phyloP scores from a whole-genome alignment of 306 rosid genomes.

The Sicyos baderoa region DNA sequence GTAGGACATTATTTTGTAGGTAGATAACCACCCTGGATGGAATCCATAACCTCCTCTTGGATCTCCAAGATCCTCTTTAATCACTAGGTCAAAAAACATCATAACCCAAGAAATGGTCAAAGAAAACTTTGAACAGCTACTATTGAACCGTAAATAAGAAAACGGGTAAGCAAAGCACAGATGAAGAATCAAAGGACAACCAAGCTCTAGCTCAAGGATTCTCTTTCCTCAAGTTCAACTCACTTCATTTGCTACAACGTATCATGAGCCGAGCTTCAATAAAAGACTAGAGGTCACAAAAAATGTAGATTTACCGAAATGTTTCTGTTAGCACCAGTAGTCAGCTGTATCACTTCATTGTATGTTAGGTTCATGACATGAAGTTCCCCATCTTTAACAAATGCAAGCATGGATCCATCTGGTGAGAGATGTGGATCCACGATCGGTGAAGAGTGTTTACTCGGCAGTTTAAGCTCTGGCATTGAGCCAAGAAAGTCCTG shows the following conservation, averaged over 20 bases:
- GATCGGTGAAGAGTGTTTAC: constrained; percentile 53
- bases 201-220: constrained; percentile 5
- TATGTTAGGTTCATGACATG: constrained; percentile 51
- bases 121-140: neutral
- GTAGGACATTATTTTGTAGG: no score
- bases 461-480: constrained; percentile 67
- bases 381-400: constrained; percentile 64
- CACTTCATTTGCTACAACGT: neutral
- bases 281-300: constrained; percentile 16
- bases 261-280: neutral
- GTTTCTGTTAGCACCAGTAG: constrained; percentile 54
- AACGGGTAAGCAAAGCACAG: neutral
- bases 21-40: no score
- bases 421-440: constrained; percentile 91
- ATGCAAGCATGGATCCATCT: constrained; percentile 72
- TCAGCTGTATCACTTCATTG: constrained; percentile 66
- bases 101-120: neutral
- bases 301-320: constrained; percentile 38
- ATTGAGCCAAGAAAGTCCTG: constrained; percentile 55
- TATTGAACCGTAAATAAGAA: neutral
- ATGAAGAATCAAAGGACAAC: neutral
- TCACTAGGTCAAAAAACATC: neutral
- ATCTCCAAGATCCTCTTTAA: no score
- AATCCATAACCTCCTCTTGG: no score
- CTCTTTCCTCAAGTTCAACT: neutral